These are phyloP conservation scores for Candida sphagnicola DNA, from an alignment of 805 yeast species.

Conservation along the genomic window DNA sequence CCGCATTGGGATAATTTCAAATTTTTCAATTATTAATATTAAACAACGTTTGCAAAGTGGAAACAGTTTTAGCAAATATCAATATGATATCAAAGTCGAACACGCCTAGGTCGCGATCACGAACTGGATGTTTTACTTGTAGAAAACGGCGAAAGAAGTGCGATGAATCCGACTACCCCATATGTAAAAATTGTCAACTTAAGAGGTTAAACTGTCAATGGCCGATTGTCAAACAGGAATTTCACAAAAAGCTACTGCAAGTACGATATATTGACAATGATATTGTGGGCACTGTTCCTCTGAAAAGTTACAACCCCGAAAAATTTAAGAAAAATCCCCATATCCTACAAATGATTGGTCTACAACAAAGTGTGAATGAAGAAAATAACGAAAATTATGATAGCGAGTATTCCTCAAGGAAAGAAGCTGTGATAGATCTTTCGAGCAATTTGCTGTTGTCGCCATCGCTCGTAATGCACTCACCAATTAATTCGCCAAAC, in stretches of 20 bases:
- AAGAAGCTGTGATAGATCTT: too few species aligned
- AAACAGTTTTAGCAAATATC: neutral
- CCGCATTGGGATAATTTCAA: constrained; percentile 24
- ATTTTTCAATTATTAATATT: constrained; percentile 10
- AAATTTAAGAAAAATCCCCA: constrained; percentile 10
- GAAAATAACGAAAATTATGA: constrained; percentile 5
- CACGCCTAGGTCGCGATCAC: constrained; percentile 12
- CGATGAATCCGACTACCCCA: constrained; percentile 29
- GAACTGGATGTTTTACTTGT: constrained; percentile 32
- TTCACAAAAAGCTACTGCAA: constrained; percentile 17
- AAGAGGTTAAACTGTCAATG: constrained; percentile 22
- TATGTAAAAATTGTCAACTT: constrained; percentile 21
- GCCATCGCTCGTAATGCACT: too few species aligned
- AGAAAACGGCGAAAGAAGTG: constrained; percentile 26
- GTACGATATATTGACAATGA: constrained; percentile 19
- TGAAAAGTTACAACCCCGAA: neutral
- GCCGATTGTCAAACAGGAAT: constrained; percentile 21
- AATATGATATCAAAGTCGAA: constrained; percentile 4
- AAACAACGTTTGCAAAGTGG: neutral
- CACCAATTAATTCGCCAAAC: too few species aligned
- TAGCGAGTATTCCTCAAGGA: too few species aligned
- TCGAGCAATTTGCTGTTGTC: too few species aligned
- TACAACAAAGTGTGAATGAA: constrained; percentile 35
- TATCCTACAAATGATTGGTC: constrained; percentile 28
- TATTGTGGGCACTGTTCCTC: neutral